These are phyloP conservation scores for Ramularia endophylla DNA, from an alignment of 2,329 filamentous ascomycete genomes.

Conservation along the genomic window DNA sequence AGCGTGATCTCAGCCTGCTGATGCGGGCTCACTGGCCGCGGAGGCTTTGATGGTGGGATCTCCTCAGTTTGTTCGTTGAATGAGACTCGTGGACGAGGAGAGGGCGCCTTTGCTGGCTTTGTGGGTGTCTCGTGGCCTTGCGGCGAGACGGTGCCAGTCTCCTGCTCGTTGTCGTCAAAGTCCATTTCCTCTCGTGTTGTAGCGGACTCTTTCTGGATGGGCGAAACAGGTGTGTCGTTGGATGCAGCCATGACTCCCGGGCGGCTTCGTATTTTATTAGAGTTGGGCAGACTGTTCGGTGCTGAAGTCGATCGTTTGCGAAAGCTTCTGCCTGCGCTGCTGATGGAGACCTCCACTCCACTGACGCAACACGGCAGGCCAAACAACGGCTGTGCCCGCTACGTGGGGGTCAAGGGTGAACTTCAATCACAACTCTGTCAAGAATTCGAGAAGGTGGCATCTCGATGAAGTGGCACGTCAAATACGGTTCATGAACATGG, in stretches of 20 bases:
- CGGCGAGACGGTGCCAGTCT: constrained; percentile 45
- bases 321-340: too few relatives aligned
- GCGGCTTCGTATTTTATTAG: too few relatives aligned
- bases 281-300: too few relatives aligned
- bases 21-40: constrained; percentile 71
- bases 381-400: too few relatives aligned
- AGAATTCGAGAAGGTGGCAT: too few relatives aligned
- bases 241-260: constrained; percentile 6
- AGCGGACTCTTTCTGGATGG: constrained; percentile 29
- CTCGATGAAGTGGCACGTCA: too few relatives aligned
- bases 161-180: constrained; percentile 63
- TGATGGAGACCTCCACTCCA: too few relatives aligned
- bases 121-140: constrained; percentile 32
- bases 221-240: constrained; percentile 23
- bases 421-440: too few relatives aligned
- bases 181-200: constrained; percentile 35
- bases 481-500: too few relatives aligned
- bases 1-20: constrained; percentile 84
- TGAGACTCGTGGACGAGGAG: constrained; percentile 40
- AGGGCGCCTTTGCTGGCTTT: constrained; percentile 36
- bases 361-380: too few relatives aligned
- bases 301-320: too few relatives aligned
- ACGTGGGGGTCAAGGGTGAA: too few relatives aligned
- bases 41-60: constrained; percentile 70
- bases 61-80: constrained; percentile 46